Conservation (phyloP, 345 rosid species). For the Mangifera indica region DNA sequence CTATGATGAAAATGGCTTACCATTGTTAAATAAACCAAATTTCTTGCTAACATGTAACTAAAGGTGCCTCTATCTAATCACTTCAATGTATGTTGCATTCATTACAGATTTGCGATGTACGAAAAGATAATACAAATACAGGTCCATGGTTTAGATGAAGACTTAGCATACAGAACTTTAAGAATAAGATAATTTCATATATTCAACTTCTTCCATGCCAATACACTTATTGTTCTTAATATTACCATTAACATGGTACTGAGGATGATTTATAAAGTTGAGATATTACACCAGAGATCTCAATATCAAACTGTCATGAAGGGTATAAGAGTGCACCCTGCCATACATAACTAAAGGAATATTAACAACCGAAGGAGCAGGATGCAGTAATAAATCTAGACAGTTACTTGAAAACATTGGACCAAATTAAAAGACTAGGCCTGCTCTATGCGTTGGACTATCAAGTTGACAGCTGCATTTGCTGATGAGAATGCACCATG, state of each 20-base stretch:
- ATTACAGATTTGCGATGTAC: background rate
- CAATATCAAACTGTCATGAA: background rate
- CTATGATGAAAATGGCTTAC: background rate
- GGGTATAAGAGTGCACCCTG: too few relatives aligned
- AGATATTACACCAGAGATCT: background rate
- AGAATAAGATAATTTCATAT: background rate
- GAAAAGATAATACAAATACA: too few relatives aligned
- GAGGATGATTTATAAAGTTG: background rate
- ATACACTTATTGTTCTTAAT: background rate
- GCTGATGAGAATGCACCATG: conserved; percentile 93
- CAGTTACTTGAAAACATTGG: background rate
- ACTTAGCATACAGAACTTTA: background rate
- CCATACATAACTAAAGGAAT: background rate
- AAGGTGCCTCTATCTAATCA: too few relatives aligned
- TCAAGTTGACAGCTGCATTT: conserved; percentile 71
- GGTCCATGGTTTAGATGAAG: background rate
- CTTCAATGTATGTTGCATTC: background rate
- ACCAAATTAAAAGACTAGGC: conserved; percentile 1
- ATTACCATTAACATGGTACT: background rate
- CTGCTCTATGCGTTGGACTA: conserved; percentile 53
- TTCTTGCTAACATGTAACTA: too few relatives aligned
- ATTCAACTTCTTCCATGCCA: background rate
- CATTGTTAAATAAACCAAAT: too few relatives aligned
- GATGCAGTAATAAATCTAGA: background rate
- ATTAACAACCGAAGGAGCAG: background rate